phyloP scores from a whole-genome alignment of 331 rosid genomes.

The Cucumis variabilis region DNA sequence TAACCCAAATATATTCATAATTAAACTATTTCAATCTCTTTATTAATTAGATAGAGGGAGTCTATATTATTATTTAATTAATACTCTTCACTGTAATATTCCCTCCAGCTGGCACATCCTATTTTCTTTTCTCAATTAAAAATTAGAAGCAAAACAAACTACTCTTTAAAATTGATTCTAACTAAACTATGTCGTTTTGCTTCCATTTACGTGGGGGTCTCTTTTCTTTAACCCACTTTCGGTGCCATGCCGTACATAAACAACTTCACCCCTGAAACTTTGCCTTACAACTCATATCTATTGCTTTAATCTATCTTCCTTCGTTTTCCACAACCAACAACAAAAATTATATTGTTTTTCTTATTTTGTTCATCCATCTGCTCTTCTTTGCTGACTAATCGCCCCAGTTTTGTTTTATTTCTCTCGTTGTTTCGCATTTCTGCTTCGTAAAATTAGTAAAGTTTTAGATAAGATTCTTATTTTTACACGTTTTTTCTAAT shows the following conservation, averaged over 20 bases:
- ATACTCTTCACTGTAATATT: conserved; percentile 20
- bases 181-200: conserved; percentile 8
- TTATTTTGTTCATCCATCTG: background rate
- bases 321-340: background rate
- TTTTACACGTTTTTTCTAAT: background rate
- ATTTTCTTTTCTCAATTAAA: background rate
- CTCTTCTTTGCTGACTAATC: background rate
- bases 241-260: conserved; percentile 10
- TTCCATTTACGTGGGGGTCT: conserved; percentile 4
- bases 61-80: background rate
- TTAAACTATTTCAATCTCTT: background rate
- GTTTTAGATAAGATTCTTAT: background rate
- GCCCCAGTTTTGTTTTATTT: background rate
- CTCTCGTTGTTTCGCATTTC: background rate
- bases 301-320: background rate
- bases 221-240: background rate
- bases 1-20: background rate
- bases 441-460: background rate
- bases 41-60: background rate
- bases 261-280: background rate
- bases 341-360: background rate
- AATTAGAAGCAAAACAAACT: background rate
- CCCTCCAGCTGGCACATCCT: conserved; percentile 31
- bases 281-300: background rate
- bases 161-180: background rate